Evolutionary conservation across 2,329 filamentous ascomycete genomes (phyloP), one percentile per base, ranked within the genome.

Genomic region (Aspergillus calidoustus): DNA sequence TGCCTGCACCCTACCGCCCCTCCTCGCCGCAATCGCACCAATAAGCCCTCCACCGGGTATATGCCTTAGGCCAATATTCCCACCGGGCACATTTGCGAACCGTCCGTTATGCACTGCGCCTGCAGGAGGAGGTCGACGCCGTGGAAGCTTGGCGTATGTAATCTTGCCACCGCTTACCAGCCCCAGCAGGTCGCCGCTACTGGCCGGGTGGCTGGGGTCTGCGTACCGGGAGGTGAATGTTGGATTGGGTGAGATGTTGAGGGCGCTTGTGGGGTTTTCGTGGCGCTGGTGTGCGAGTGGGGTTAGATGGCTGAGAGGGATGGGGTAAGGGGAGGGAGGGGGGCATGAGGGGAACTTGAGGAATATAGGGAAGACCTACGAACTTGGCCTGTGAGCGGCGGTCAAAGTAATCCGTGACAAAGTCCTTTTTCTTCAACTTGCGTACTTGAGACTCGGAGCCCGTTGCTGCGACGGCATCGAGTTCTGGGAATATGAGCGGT

Each of bases 151-250:
- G 11, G 17, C 34, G 11, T 13, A 11, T 5, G 72, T 65, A 71
- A 82, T 48, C 5, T 72, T 68, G 0, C 83, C 83, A 1, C 83
- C 83, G 0, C 79, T 83, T 2, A 84, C 64, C 2, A 85, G 68
- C 0, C 79, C 75, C 3, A 84, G 66, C 8, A 84, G 69, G 7
- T 77, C 79, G 2, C 84, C 83, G 30, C 76, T 82, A 64, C 80
- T 83, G 34, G 80, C 81, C 0, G 83, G 77, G 63, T 85, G 80
- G 62, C 79, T 82, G 0, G 84, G 83, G 63, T 87, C 83, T 7
- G 80, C 78, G 65, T 81, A 84, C 23, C 81, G 76, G 4, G 80
- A 83, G 0, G 74, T 72, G 64, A 85, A 84, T 23, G 74, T 69
- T 46, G 68, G 68, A 62, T 71, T 69, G 64, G 63, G 63, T 68